Conservation (phyloP, 345 rosid genomes). For the Moringa oleifera region DNA sequence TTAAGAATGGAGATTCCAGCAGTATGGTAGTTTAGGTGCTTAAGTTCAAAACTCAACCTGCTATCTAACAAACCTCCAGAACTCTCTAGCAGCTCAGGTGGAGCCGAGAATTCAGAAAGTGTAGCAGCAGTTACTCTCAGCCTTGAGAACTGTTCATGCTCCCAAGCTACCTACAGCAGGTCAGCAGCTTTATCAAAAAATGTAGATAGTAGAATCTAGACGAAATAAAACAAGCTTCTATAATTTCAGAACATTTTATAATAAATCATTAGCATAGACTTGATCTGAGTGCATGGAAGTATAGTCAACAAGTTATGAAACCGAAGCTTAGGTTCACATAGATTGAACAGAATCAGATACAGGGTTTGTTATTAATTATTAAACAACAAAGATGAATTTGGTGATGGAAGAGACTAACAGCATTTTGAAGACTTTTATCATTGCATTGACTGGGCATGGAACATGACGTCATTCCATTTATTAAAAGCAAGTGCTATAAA, state of each 20-base stretch:
- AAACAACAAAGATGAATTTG: too few species aligned
- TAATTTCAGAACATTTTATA: background rate
- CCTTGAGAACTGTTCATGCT: constrained; percentile 97
- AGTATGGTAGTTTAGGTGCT: background rate
- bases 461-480: too few species aligned
- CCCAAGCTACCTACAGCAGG: constrained; percentile 95
- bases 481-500: too few species aligned
- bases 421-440: too few species aligned
- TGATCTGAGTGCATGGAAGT: background rate
- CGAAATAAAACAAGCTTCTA: constrained; percentile 2
- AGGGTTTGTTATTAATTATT: too few species aligned
- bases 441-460: too few species aligned
- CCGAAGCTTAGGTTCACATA: background rate
- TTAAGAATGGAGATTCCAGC: background rate
- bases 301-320: background rate
- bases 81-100: constrained; percentile 73
- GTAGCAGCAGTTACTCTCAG: constrained; percentile 96
- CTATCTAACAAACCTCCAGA: constrained; percentile 78
- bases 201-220: constrained; percentile 13
- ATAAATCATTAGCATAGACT: background rate
- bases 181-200: constrained; percentile 28
- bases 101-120: constrained; percentile 64
- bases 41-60: constrained; percentile 39
- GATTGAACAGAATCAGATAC: too few species aligned
- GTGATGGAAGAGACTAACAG: too few species aligned